Base-by-base conservation (phyloP, 345 rosid species). In the Gossypium mustelinum region DNA sequence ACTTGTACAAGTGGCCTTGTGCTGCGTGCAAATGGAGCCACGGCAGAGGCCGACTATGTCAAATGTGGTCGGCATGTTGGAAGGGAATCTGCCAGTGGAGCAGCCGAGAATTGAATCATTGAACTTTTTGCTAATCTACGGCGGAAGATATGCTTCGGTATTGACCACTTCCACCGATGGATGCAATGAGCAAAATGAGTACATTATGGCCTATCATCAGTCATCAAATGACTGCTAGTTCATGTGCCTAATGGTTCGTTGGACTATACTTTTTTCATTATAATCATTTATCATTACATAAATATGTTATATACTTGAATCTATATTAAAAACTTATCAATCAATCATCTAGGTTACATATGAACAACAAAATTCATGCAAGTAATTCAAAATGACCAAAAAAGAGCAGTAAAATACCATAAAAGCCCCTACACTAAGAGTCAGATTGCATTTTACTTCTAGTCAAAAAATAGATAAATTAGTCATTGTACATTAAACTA, bases 1-100 rank as follows among this genome's bases (percentile, higher is more conserved):
- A 60, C 75, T 89, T 68, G 85, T 91, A 56, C 78, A 78, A 62
- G 70, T 89, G 61, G 95, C 91, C 66, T 83, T 89, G 79, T 90
- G 93, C 70, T 90, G 97, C 65, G 80, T 85, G 64, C 94, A 90
- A 7, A 48, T 68, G 11, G 24, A 50, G 44, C 45, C 72, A 14
- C 14, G 2, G 9, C 13, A 2, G 4, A 50, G 72, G 44, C 72
- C 58, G 0, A 50, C 59, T 9, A 68, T 68, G 72, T 50, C 44
- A 4, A 50, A 68, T 27, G 72, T 68, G 44, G 57, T 50, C n/a
- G 3, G 43, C 22, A 68, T 68, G 72, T 51, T 69, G 73, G 45
- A 69, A 27, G 73, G 59, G 20, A 27, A 2, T 25, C 45, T 51
- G 20, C 72, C 43, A 1, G 14, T 24, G 2, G 44, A 56, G 10